phyloP scores from a whole-genome alignment of 805 yeast species.

The Saccharomycopsis olivae region DNA sequence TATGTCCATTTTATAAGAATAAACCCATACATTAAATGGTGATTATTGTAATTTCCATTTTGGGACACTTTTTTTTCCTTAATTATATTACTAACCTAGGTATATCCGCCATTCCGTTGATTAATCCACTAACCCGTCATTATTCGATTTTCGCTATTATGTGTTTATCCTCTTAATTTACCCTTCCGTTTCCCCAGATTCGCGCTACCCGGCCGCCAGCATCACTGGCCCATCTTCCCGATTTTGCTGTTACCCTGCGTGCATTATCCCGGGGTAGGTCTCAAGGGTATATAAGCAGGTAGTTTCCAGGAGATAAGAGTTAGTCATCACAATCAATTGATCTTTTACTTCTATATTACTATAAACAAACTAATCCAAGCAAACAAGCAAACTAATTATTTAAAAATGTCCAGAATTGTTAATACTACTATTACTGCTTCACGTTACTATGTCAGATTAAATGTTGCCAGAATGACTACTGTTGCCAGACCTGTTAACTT shows the following conservation, averaged over 20 bases:
- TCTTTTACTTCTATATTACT: neutral
- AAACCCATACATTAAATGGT: neutral
- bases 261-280: neutral
- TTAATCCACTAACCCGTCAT: neutral
- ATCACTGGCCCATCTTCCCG: neutral
- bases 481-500: neutral
- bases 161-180: neutral
- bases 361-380: neutral
- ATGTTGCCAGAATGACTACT: no score
- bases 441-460: conserved; percentile 4
- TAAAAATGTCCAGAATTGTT: conserved; percentile 13
- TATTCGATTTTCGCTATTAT: neutral
- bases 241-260: neutral
- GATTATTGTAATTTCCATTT: conserved; percentile 1
- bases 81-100: neutral
- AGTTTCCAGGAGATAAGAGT: no score
- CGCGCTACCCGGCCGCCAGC: neutral
- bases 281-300: no score
- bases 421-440: conserved; percentile 15
- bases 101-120: neutral
- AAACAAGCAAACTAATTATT: neutral
- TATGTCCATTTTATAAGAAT: no score
- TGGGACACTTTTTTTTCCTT: neutral
- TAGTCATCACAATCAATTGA: neutral
- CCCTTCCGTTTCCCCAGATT: neutral